A percentile compares a stretch with the other conserved stretches of the same genome.
Conservation (phyloP, 2,329 filamentous ascomycete genomes). For the Aspergillus piperis region DNA sequence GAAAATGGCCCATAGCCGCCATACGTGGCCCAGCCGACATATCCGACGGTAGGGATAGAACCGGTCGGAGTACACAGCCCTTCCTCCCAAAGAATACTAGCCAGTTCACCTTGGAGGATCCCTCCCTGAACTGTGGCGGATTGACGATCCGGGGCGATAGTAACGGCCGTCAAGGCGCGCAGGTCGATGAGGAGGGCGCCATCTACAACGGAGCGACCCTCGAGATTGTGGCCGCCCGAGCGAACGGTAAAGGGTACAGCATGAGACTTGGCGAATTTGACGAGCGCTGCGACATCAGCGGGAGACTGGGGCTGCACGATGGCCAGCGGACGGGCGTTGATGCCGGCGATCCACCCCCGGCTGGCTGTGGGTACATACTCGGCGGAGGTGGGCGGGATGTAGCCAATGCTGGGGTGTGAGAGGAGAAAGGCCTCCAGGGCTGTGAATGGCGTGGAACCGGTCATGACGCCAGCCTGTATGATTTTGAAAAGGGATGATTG, state of each 20-base stretch:
- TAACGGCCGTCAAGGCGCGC: slow-evolving; percentile 13
- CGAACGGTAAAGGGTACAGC: slow-evolving; percentile 20
- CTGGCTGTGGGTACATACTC: slow-evolving; percentile 4
- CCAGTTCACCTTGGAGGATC: slow-evolving; percentile 14
- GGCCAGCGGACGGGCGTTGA: slow-evolving; percentile 12
- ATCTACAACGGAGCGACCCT: slow-evolving; percentile 10
- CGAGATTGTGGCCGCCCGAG: slow-evolving; percentile 22
- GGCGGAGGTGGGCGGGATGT: slow-evolving; percentile 6
- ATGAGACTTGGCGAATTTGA: slow-evolving; percentile 11
- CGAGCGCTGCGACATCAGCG: slow-evolving; percentile 10
- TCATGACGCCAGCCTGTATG: neutral
- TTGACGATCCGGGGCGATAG: slow-evolving; percentile 4
- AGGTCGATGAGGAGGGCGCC: slow-evolving; percentile 20
- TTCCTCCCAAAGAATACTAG: slow-evolving; percentile 7
- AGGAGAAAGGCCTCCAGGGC: slow-evolving; percentile 11
- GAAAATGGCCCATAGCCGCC: slow-evolving; percentile 40
- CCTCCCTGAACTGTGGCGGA: slow-evolving; percentile 19
- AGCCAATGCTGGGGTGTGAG: slow-evolving; percentile 11
- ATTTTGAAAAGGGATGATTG: no score
- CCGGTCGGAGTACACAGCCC: slow-evolving; percentile 18
- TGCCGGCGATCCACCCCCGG: slow-evolving; percentile 7
- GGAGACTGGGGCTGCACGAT: slow-evolving; percentile 15
- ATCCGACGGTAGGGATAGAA: slow-evolving; percentile 30
- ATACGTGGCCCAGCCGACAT: slow-evolving; percentile 38
- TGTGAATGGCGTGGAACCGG: neutral